These are phyloP conservation scores for Tetradesmus obliquus DNA, from an alignment of 139 green algal species.

Conservation along the genomic window DNA sequence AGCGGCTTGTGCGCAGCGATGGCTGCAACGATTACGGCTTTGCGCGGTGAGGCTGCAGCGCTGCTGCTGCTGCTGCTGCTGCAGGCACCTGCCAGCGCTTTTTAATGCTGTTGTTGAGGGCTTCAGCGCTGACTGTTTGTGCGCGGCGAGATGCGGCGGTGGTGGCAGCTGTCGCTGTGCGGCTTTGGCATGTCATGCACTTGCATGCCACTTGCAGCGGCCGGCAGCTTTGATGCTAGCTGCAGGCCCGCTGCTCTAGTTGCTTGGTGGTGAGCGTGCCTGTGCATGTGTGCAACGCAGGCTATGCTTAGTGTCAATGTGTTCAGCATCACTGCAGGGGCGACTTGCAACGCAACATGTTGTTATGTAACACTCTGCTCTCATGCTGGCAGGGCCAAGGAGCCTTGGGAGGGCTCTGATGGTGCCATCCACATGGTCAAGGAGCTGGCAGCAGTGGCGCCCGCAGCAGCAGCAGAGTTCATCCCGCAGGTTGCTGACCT, in stretches of 20 bases:
- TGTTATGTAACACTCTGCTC: background rate
- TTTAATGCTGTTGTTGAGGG: background rate
- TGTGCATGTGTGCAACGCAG: background rate
- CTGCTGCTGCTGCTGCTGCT: background rate
- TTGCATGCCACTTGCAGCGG: background rate
- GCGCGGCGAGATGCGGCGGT: too few species aligned
- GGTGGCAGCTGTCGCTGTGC: background rate
- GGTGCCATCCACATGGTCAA: conserved; percentile 86
- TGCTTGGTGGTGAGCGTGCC: background rate
- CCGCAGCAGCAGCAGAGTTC: conserved; percentile 48
- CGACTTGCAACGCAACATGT: background rate
- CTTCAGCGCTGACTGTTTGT: background rate
- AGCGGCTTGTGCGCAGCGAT: conserved; percentile 63
- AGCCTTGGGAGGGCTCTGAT: conserved; percentile 94
- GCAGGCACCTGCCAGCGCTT: background rate
- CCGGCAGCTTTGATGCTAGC: background rate
- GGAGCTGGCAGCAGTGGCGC: conserved; percentile 53
- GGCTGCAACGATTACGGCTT: conserved; percentile 94
- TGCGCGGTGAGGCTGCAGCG: conserved; percentile 51
- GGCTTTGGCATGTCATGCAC: background rate
- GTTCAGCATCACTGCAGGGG: background rate
- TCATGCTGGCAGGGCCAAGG: conserved; percentile 60
- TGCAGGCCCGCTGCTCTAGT: background rate
- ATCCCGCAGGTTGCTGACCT: conserved; percentile 78
- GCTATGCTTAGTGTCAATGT: too few species aligned